Percentiles rank a stretch among this genome's conserved stretches.
phyloP scores from a whole-genome alignment of 148 eudicot species.

The Cornus suecica region DNA sequence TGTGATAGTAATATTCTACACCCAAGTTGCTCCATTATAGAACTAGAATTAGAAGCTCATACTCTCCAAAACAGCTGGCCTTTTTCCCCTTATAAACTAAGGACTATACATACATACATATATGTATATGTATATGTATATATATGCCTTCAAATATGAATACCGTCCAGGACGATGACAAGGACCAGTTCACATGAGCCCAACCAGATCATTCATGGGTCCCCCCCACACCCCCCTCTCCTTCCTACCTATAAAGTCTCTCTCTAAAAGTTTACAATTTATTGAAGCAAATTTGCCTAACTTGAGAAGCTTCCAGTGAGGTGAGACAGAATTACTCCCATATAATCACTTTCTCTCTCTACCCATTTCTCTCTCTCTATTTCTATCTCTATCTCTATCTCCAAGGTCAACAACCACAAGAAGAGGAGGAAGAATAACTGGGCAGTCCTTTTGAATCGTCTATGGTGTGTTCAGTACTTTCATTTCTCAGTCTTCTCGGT shows the following conservation, averaged over 20 bases:
- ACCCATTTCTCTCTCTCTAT: slow-evolving; percentile 3
- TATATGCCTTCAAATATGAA: no score
- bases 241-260: slow-evolving; percentile 7
- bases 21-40: neutral
- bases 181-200: slow-evolving; percentile 51
- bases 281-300: slow-evolving; percentile 26
- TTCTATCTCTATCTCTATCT: neutral
- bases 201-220: slow-evolving; percentile 43
- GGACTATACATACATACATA: neutral
- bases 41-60: slow-evolving; percentile 15
- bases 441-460: slow-evolving; percentile 1
- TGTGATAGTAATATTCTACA: neutral
- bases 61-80: slow-evolving; percentile 27
- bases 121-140: neutral
- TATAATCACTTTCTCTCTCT: neutral
- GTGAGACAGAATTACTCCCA: neutral
- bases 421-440: slow-evolving; percentile 9
- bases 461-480: neutral
- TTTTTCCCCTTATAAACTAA: no score
- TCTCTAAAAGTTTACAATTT: slow-evolving; percentile 8
- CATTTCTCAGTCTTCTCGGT: neutral
- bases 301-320: slow-evolving; percentile 43
- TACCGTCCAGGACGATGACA: slow-evolving; percentile 24
- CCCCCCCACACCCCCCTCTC: slow-evolving; percentile 21
- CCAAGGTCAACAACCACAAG: slow-evolving; percentile 13